A percentile compares a stretch with the other conserved stretches of the same genome.
Evolutionary conservation across 768 basidiomycete genomes (phyloP).

Genomic region (Dioszegia crocea): DNA sequence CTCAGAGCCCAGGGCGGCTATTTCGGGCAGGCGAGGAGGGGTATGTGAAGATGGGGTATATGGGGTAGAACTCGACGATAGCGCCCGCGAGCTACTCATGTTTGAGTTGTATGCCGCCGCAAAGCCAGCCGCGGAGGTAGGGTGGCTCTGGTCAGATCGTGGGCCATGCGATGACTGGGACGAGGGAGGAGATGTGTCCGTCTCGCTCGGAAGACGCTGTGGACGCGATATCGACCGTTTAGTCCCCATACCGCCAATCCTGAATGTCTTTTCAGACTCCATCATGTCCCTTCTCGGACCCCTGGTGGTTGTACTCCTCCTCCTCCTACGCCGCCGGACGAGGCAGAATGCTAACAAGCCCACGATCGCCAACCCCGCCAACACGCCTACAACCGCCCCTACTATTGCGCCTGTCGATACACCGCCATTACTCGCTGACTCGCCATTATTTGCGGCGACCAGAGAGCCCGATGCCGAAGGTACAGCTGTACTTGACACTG

Average conservation of each 20-base stretch:
- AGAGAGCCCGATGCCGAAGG: neutral
- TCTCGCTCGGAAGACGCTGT: neutral
- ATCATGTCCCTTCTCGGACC: neutral
- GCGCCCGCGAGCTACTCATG: too few species aligned
- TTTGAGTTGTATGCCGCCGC: neutral
- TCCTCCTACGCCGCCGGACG: constrained; percentile 2
- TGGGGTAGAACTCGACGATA: too few species aligned
- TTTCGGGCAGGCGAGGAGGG: too few species aligned
- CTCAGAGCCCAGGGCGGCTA: too few species aligned
- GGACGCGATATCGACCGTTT: neutral
- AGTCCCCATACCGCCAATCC: neutral
- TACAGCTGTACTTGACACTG: neutral
- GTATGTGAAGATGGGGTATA: too few species aligned
- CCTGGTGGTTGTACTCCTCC: neutral
- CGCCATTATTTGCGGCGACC: neutral
- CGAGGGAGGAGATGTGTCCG: neutral
- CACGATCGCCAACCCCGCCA: constrained; percentile 7
- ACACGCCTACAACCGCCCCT: constrained; percentile 8
- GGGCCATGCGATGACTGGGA: neutral
- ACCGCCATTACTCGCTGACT: neutral
- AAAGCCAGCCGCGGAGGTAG: neutral
- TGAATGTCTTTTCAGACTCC: neutral
- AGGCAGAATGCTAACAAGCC: constrained; percentile 3
- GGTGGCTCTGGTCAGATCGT: neutral
- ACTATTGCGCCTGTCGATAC: constrained; percentile 9